These are phyloP conservation scores for Phytopythium ostracodes DNA, from an alignment of 352 stramenopile genomes.

Conservation along the genomic window DNA sequence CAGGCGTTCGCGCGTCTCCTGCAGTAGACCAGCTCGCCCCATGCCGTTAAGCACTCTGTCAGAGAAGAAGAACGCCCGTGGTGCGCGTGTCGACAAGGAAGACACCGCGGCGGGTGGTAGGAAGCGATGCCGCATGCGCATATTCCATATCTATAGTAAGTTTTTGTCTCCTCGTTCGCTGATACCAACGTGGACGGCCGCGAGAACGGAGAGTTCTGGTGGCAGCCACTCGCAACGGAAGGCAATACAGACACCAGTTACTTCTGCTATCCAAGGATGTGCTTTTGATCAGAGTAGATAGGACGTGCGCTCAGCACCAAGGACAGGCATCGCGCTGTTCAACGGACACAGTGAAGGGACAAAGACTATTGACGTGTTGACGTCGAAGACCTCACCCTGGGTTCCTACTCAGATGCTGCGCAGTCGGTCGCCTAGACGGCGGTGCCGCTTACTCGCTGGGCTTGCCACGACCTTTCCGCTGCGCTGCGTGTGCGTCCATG, in stretches of 20 bases:
- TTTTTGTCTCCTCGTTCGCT: background rate
- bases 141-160: background rate
- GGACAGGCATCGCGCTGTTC: too few relatives aligned
- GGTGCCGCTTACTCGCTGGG: background rate
- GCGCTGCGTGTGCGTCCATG: conserved; percentile 40
- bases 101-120: background rate
- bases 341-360: too few relatives aligned
- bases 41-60: background rate
- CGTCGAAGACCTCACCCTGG: too few relatives aligned
- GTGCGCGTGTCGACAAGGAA: background rate
- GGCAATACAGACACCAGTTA: background rate
- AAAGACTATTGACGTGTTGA: too few relatives aligned
- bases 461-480: conserved; percentile 6
- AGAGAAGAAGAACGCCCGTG: background rate
- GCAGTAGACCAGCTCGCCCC: conserved; percentile 15
- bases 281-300: too few relatives aligned
- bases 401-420: too few relatives aligned
- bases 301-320: too few relatives aligned
- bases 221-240: background rate
- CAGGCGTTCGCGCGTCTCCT: conserved; percentile 53
- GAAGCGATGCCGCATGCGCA: background rate
- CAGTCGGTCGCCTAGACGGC: background rate
- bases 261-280: background rate
- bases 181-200: background rate
- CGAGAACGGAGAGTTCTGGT: background rate